A percentile compares a stretch with the other conserved stretches of the same genome.
Evolutionary conservation across 148 eudicot genomes (phyloP).

Genomic region (Camellia sinensis): DNA sequence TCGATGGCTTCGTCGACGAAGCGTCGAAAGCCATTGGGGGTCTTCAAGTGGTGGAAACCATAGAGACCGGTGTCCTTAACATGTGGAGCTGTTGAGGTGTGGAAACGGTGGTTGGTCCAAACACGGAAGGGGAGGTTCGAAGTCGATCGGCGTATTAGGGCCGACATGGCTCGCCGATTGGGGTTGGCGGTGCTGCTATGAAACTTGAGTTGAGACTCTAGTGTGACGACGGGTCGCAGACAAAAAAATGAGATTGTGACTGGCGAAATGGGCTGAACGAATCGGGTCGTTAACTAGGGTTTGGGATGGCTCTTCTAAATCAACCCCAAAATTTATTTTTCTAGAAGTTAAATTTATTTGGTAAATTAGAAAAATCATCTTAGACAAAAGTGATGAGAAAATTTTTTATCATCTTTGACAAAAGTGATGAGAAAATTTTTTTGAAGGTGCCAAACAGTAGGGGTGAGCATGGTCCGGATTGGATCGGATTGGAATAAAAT

Average conservation of each 20-base stretch:
- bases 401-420: too few relatives aligned
- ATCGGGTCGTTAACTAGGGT: neutral
- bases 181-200: neutral
- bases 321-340: too few relatives aligned
- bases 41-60: slow-evolving; percentile 67
- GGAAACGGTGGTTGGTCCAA: slow-evolving; percentile 21
- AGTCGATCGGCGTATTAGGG: slow-evolving; percentile 22
- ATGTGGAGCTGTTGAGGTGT: slow-evolving; percentile 42
- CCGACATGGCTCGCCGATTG: slow-evolving; percentile 21
- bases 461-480: too few relatives aligned
- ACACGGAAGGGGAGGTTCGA: slow-evolving; percentile 11
- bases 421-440: too few relatives aligned
- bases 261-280: neutral
- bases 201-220: too few relatives aligned
- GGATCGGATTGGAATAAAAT: too few relatives aligned
- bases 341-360: too few relatives aligned
- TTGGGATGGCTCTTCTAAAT: neutral
- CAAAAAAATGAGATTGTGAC: neutral
- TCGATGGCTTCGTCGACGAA: slow-evolving; percentile 86
- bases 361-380: too few relatives aligned
- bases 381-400: too few relatives aligned
- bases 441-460: too few relatives aligned
- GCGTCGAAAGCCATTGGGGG: slow-evolving; percentile 74
- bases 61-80: slow-evolving; percentile 65
- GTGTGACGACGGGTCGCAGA: too few relatives aligned